Base-by-base conservation (phyloP, 2,329 filamentous ascomycete species). In the Ceratocystis variospora region DNA sequence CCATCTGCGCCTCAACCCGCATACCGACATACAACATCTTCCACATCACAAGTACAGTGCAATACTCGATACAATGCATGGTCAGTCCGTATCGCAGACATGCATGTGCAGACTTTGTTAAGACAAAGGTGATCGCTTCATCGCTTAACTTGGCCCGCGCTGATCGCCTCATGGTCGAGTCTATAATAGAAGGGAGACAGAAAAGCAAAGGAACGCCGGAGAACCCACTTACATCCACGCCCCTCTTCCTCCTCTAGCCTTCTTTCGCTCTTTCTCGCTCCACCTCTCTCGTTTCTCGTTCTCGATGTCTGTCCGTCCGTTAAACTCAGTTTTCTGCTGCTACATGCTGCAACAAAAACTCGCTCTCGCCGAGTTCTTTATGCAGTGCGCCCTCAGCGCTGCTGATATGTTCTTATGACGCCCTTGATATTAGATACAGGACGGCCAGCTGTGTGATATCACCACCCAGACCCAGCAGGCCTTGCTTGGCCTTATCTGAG, bases 61-160 rank as follows among this genome's bases (percentile, higher is more conserved):
- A 50, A 25, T 50, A 22, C 48, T 41, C 37, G 22, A 50, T 22
- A 50, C 48, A 50, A 50, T 50, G 7, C 48, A 22, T 50, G 48
- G 48, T 12, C 48, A 50, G 48, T 50, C 17, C 48, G 19, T 12
- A 50, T 19, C 48, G 48, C 19, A 50, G 48, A 28, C 53, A 57
- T 57, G 15, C 53, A 57, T 57, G 25, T 25, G 10, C 17, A 33
- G 53, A 17, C 55, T 31, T 7, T 31, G 55, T 31, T 33, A 33
- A 59, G 28, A 59, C 55, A 59, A 59, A 59, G 55, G 31, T 31
- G 28, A 59, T 59, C 55, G 55, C 53, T 59, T 59, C 53, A 31
- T 57, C 53, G 53, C 53, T 57, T 57, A 57, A 28, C 53, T 28
- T 57, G 53, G 53, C 53, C 53, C 53, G 53, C 53, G 53, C 53